Evolutionary conservation across 2,329 filamentous ascomycete species (phyloP).

Genomic region (Aspergillus sp.): DNA sequence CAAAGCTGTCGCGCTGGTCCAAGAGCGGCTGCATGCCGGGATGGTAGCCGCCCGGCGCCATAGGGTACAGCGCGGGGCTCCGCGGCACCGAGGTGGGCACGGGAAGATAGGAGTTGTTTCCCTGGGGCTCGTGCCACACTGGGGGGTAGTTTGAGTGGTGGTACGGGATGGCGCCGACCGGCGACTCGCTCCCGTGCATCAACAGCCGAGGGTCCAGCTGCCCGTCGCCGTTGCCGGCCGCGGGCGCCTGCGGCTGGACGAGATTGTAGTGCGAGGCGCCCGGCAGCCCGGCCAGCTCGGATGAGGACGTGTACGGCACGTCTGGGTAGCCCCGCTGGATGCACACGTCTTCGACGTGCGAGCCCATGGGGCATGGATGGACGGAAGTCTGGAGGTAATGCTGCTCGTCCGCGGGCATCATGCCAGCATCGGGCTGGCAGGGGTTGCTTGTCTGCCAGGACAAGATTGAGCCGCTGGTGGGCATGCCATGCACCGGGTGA

Average conservation of each 20-base stretch:
- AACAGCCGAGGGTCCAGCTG: slow-evolving; percentile 37
- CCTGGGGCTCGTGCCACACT: slow-evolving; percentile 15
- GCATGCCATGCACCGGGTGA: slow-evolving; percentile 14
- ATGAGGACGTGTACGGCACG: slow-evolving; percentile 22
- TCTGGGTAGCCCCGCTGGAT: slow-evolving; percentile 30
- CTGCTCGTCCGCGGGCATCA: slow-evolving; percentile 36
- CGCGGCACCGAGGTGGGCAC: slow-evolving; percentile 8
- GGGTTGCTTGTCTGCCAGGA: slow-evolving; percentile 46
- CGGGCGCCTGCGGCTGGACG: slow-evolving; percentile 24
- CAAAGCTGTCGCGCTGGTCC: slow-evolving; percentile 27
- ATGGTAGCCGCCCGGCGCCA: slow-evolving; percentile 11
- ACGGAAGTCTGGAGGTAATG: slow-evolving; percentile 45
- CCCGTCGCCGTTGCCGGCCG: slow-evolving; percentile 15
- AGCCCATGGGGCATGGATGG: slow-evolving; percentile 30
- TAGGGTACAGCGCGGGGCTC: slow-evolving; percentile 7
- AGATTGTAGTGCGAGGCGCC: slow-evolving; percentile 36
- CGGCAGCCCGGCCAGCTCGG: slow-evolving; percentile 34
- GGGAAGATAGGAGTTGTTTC: slow-evolving; percentile 12
- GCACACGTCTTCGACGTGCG: slow-evolving; percentile 35
- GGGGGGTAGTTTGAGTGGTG: slow-evolving; percentile 9
- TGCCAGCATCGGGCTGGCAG: slow-evolving; percentile 38
- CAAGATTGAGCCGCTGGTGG: slow-evolving; percentile 27
- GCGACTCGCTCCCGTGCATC: slow-evolving; percentile 16
- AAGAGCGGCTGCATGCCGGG: slow-evolving; percentile 23
- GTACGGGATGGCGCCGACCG: slow-evolving; percentile 9